A percentile compares a stretch with the other conserved stretches of the same genome.
These are phyloP conservation scores for Triglochin maritima DNA, from an alignment of 106 monocot species.

Conservation along the genomic window DNA sequence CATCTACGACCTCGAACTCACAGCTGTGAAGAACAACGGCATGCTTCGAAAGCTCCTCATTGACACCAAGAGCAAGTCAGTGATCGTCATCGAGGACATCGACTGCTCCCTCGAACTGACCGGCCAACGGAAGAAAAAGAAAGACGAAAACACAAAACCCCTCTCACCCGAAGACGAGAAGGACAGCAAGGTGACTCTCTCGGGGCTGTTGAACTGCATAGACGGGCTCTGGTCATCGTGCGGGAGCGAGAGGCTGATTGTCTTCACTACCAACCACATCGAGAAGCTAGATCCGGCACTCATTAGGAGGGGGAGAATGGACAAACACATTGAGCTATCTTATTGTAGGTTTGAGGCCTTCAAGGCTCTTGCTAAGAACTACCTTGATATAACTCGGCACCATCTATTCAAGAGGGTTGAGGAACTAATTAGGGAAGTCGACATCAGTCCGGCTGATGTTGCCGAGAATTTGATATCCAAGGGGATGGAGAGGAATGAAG, in stretches of 20 bases:
- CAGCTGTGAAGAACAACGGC: conserved; percentile 25
- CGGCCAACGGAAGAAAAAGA: conserved; percentile 16
- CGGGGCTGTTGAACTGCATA: conserved; percentile 34
- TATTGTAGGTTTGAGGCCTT: conserved; percentile 47
- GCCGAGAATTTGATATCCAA: conserved; percentile 3
- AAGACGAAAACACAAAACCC: background rate
- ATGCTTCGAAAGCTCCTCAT: conserved; percentile 18
- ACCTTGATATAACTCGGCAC: background rate
- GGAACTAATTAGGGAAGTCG: background rate
- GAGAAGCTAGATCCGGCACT: conserved; percentile 33
- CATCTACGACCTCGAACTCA: conserved; percentile 32
- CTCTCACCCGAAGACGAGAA: background rate
- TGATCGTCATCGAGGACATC: conserved; percentile 39
- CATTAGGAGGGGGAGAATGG: conserved; percentile 48
- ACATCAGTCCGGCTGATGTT: conserved; percentile 6
- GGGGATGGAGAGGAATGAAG: background rate
- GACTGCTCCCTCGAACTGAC: conserved; percentile 33
- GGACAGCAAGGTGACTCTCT: conserved; percentile 13
- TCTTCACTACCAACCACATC: conserved; percentile 37
- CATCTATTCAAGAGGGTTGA: background rate
- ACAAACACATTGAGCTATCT: conserved; percentile 44
- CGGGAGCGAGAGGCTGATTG: conserved; percentile 34
- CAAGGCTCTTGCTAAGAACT: conserved; percentile 3
- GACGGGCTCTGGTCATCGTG: conserved; percentile 48
- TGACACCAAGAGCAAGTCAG: conserved; percentile 34